Evolutionary conservation across 805 yeast species (phyloP).

Genomic region (Candida yuanshanica): DNA sequence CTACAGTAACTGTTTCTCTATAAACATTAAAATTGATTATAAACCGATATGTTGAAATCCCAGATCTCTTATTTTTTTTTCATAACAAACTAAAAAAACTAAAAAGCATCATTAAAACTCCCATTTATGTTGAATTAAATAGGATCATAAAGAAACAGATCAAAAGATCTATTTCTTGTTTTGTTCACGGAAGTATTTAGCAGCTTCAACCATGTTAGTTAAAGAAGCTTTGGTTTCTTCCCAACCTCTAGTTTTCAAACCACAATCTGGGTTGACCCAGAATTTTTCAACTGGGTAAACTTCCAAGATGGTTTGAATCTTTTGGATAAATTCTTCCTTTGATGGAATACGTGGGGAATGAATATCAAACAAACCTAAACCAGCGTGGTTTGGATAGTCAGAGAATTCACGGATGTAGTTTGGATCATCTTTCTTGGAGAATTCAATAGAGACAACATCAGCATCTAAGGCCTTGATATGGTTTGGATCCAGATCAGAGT

Average conservation of each 20-base stretch:
- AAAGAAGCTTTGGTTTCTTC: conserved; percentile 92
- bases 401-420: conserved; percentile 96
- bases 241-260: conserved; percentile 99
- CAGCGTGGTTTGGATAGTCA: conserved; percentile 98
- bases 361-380: conserved; percentile 97
- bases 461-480: conserved; percentile 99
- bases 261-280: conserved; percentile 99
- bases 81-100: conserved; percentile 1
- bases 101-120: neutral
- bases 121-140: conserved; percentile 1
- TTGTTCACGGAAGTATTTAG: conserved; percentile 81
- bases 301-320: conserved; percentile 91
- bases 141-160: neutral
- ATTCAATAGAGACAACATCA: conserved; percentile 98
- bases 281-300: conserved; percentile 96
- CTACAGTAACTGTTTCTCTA: neutral
- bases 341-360: conserved; percentile 99
- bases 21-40: neutral
- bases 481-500: conserved; percentile 99
- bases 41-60: conserved; percentile 4
- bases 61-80: conserved; percentile 1
- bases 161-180: conserved; percentile 15
- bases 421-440: conserved; percentile 99
- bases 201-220: conserved; percentile 99
- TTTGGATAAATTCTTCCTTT: conserved; percentile 88